Evolutionary conservation across 2,329 filamentous ascomycete genomes (phyloP), one percentile per base, ranked within the genome.

Genomic region (Trichoderma koningii): DNA sequence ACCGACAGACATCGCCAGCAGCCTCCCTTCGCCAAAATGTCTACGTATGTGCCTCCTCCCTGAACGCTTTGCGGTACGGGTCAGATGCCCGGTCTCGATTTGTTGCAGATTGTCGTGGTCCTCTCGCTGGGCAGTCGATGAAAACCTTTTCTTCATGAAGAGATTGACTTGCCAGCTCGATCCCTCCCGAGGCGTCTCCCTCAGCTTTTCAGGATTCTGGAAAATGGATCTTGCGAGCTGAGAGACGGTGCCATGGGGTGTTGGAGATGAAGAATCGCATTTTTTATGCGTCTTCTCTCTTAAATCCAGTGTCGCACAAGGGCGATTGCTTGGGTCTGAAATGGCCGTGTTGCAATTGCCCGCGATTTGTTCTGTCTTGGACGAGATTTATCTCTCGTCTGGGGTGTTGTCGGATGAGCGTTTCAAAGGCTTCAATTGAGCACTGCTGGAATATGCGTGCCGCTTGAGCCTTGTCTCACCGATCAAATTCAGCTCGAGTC

Each of bases 401-500:
- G 80, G 84, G 91, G 88, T 85, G 79, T 94, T 93, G 90, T 92
- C 80, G 84, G 87, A 85, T 91, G 90, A 92, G 89, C 66, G 19
- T 10, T 44, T 38, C 30, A 45, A 38, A n/a, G 28, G 55, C 42
- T 55, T 53, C 51, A 30, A 55, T 34, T 47, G 60, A 47, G 55
- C 50, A 59, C 52, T 26, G 42, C 65, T 68, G 65, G n/a, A 53
- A 66, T 28, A 60, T 44, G 55, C 21, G 23, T 63, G 51, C 64
- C 61, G 12, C 30, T 52, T 56, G 50, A 47, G 59, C 63, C 59
- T 53, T 47, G 63, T 80, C 86, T 92, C 90, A 92, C 88, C 82
- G 88, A 92, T 90, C 71, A 93, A 94, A 93, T 82, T 68, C 69
- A 90, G 88, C 73, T 91, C 90, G 91, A 93, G 91, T 93, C 83